Percentiles rank a stretch among this genome's conserved stretches.
Conservation (phyloP, 306 rosid genomes). For the Dryas octopetala region DNA sequence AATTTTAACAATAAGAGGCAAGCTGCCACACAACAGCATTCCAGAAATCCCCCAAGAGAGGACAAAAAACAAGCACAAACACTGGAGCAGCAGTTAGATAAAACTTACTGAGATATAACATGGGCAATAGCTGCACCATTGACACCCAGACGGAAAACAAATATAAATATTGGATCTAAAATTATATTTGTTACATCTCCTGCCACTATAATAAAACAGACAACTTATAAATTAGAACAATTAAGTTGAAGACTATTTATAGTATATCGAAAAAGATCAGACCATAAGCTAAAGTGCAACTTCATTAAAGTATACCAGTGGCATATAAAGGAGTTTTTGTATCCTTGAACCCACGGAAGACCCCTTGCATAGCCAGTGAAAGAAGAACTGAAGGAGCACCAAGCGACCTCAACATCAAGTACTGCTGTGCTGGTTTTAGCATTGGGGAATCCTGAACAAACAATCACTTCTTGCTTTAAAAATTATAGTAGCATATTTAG, state of each 20-base stretch:
- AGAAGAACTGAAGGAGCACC: constrained; percentile 99
- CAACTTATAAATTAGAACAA: neutral
- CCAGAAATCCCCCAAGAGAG: no score
- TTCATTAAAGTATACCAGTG: constrained; percentile 51
- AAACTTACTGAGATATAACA: constrained; percentile 89
- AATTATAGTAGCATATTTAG: neutral
- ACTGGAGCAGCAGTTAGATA: no score
- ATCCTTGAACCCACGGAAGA: constrained; percentile 91
- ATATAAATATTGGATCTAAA: constrained; percentile 78
- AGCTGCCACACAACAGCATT: no score
- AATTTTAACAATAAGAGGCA: no score
- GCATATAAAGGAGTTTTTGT: constrained; percentile 91
- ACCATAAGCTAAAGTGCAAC: constrained; percentile 8
- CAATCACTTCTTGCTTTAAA: constrained; percentile 4
- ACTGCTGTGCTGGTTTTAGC: constrained; percentile 71
- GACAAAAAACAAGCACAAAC: no score
- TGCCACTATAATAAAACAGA: constrained; percentile 51
- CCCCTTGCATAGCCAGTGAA: constrained; percentile 93
- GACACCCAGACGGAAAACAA: constrained; percentile 62
- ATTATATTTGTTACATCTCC: constrained; percentile 87
- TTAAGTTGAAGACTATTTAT: neutral
- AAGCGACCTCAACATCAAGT: constrained; percentile 80
- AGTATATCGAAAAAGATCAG: neutral
- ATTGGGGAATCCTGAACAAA: constrained; percentile 78
- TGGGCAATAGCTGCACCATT: constrained; percentile 96